These are phyloP conservation scores for Coniochaeta sp. DNA, from an alignment of 2,329 filamentous ascomycete genomes.

Conservation along the genomic window DNA sequence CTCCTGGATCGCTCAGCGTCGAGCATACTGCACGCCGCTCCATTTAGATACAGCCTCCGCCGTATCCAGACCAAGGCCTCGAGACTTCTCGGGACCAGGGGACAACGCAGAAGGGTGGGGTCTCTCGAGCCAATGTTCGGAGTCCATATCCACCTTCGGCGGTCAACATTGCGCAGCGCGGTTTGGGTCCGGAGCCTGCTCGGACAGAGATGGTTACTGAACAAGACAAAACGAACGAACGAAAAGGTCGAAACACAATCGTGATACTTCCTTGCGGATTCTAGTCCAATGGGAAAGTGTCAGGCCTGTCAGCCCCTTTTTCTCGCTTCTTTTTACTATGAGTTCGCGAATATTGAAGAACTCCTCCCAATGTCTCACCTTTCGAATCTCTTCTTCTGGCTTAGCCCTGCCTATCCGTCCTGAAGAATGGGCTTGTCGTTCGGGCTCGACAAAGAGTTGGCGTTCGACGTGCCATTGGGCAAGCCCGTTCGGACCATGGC, in stretches of 20 bases:
- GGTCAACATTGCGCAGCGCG: not conserved
- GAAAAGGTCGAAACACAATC: too few species aligned
- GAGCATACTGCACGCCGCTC: not conserved
- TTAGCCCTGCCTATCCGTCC: not conserved
- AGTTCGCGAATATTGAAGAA: not conserved
- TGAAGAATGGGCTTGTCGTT: not conserved
- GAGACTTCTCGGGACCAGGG: not conserved
- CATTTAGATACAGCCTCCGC: not conserved
- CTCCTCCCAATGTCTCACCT: not conserved
- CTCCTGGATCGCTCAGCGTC: not conserved
- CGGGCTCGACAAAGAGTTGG: not conserved
- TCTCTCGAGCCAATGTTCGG: not conserved
- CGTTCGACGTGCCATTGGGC: not conserved
- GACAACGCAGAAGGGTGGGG: not conserved
- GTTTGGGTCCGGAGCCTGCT: not conserved
- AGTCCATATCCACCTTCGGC: not conserved
- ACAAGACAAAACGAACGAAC: not conserved
- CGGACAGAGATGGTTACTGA: too few species aligned
- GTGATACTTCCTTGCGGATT: not conserved
- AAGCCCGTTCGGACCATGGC: not conserved
- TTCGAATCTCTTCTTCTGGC: not conserved
- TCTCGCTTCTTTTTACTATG: too few species aligned
- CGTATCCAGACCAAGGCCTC: not conserved
- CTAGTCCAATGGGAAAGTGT: not conserved
- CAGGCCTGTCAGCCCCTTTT: too few species aligned